phyloP scores from a whole-genome alignment of 116 monocot genomes.

The Papilionanthe hybrid region DNA sequence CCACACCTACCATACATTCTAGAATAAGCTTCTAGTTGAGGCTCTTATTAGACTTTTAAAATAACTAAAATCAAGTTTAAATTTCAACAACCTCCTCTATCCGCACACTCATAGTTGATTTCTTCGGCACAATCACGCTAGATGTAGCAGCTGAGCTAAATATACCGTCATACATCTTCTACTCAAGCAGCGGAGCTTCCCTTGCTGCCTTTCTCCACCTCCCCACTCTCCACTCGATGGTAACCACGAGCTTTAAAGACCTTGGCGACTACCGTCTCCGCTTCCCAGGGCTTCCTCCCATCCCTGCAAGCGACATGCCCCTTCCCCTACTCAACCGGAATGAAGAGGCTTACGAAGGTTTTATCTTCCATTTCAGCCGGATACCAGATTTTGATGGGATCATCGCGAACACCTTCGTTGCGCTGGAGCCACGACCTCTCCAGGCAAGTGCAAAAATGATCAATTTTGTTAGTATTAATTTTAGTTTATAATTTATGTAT shows the following conservation, averaged over 20 bases:
- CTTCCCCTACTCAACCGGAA: background rate
- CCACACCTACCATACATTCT: too few species aligned
- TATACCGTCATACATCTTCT: slow-evolving; percentile 32
- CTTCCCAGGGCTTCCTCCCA: slow-evolving; percentile 15
- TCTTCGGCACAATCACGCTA: slow-evolving; percentile 29
- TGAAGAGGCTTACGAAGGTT: background rate
- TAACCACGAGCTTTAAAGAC: slow-evolving; percentile 12
- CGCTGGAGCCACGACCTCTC: slow-evolving; percentile 17
- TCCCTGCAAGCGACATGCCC: slow-evolving; percentile 23
- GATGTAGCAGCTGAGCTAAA: slow-evolving; percentile 27
- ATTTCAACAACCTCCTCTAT: too few species aligned
- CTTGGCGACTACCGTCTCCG: slow-evolving; percentile 6
- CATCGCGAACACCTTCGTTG: slow-evolving; percentile 28
- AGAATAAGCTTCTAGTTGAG: too few species aligned
- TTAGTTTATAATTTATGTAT: too few species aligned
- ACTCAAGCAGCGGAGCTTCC: slow-evolving; percentile 2
- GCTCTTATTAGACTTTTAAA: too few species aligned
- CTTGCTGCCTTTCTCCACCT: slow-evolving; percentile 16
- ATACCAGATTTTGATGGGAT: slow-evolving; percentile 15
- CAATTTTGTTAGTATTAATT: background rate
- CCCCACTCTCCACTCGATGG: slow-evolving; percentile 12
- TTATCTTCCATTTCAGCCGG: background rate
- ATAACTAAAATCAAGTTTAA: too few species aligned
- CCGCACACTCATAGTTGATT: slow-evolving; percentile 31
- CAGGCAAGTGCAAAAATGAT: background rate